Evolutionary conservation across 495 filamentous ascomycete species (phyloP), one percentile per base, ranked within the genome.

Genomic region (Trichocladium uniseriatum): DNA sequence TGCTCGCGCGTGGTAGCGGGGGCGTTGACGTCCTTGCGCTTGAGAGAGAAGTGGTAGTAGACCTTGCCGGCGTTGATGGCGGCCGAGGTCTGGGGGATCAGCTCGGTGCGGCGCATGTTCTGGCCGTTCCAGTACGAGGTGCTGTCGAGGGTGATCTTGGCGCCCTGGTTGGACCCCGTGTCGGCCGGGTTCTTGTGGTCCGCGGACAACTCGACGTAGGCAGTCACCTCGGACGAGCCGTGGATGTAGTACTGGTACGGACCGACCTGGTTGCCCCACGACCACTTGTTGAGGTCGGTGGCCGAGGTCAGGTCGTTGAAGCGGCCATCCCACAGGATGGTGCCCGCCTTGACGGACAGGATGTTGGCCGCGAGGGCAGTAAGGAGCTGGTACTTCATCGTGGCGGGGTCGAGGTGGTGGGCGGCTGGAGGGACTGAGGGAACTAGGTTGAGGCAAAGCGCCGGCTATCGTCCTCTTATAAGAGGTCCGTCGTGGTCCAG

Each of bases 231-330:
- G 16, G 68, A 74, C 7, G 64, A 58, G 4, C 81, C 81, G 67
- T 85, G 80, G 65, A 87, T 87, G 66, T 87, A 86, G 71, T 83
- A 86, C 57, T 86, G 81, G 63, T 79, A 87, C 1, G 79, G 76
- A 2, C 79, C 79, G 51, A 83, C 77, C 64, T 82, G 76, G 60
- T 77, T 79, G 0, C 67, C 66, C 77, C 78, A 87, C 11, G 76
- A 79, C 83, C 81, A 84, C 49, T 68, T 70, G 62, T 68, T 70
- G 4, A 81, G 65, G 57, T 78, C 76, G 18, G 61, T 38, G 43
- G 71, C 66, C 15, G 72, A 69, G 20, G 60, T 53, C 52, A 80
- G 56, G 35, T 76, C 75, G 60, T 80, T 81, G 66, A 81, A 79
- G 35, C 78, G 74, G 16, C 78, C 78, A 60, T 82, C 78, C 76